Base-by-base conservation (phyloP, 2,329 filamentous ascomycete genomes). In the Fusarium chlamydosporum region DNA sequence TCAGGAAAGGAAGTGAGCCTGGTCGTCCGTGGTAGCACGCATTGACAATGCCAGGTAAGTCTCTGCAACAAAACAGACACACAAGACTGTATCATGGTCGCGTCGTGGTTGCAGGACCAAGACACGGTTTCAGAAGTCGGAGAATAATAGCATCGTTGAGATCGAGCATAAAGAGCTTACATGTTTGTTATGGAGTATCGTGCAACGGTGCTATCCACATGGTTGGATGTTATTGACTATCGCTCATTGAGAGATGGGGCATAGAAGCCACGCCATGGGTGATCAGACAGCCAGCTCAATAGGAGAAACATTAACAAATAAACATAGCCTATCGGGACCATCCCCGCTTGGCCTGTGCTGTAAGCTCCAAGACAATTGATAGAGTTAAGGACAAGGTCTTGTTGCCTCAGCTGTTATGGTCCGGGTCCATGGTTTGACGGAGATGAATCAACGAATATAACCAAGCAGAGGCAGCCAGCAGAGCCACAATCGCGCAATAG, bases 241-340 rank as follows among this genome's bases (percentile, higher is more conserved):
- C 33, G 53, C 56, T 60, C 54, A 55, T 45, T 29, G 48, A 56
- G 29, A 56, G 50, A 45, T 41, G 56, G 52, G 46, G 16, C 13
- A 18, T 26, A 33, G 37, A 55, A 51, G 51, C 20, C 38, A 50
- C 48, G 61, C 52, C 29, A 45, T 27, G 23, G 47, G 20, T 37
- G 51, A 68, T 53, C 52, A 68, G 62, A 46, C 40, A 63, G 38
- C 51, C 40, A 63, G 38, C 51, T 42, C 48, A 56, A 50, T 8
- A 50, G 33, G 26, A 64, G 52, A 67, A 67, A 56, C 53, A 63
- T 50, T 20, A 68, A 60, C 29, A n/a, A 34, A 37, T 34, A 59
- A 56, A 37, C 37, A 60, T 47, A 38, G 46, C 72, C 70, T 71
- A 74, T 74, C 60, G 72, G 72, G 64, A 70, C 42, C 53, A 65